phyloP scores from a whole-genome alignment of 2,329 filamentous ascomycete species.

The Alternaria metachromatica region DNA sequence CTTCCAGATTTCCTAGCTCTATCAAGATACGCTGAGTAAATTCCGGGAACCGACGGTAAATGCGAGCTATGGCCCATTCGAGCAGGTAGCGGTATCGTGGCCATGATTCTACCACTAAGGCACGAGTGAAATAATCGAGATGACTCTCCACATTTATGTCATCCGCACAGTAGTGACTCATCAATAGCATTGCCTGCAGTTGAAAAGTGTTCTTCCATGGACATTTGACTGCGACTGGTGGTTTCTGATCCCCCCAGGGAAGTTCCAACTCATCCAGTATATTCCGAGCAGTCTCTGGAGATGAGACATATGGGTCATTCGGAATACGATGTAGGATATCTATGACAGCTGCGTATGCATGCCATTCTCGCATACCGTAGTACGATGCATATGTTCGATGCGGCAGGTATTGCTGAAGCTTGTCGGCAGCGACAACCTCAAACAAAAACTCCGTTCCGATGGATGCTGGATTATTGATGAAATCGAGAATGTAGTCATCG shows the following conservation, averaged over 20 bases:
- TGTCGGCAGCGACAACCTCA: slow-evolving; percentile 51
- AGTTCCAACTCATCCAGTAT: slow-evolving; percentile 48
- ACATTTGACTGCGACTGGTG: slow-evolving; percentile 52
- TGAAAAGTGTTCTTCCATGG: slow-evolving; percentile 59
- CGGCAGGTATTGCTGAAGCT: slow-evolving; percentile 37
- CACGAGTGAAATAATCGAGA: slow-evolving; percentile 48
- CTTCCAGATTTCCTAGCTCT: slow-evolving; percentile 49
- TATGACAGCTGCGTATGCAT: slow-evolving; percentile 54
- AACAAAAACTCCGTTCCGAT: slow-evolving; percentile 54
- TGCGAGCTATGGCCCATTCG: slow-evolving; percentile 57
- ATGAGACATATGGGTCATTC: slow-evolving; percentile 16
- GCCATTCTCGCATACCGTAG: slow-evolving; percentile 52
- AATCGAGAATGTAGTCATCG: slow-evolving; percentile 49
- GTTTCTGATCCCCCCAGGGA: slow-evolving; percentile 54
- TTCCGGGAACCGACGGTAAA: slow-evolving; percentile 46
- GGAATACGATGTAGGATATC: slow-evolving; percentile 53
- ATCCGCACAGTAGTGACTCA: slow-evolving; percentile 47
- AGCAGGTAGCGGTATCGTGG: slow-evolving; percentile 56
- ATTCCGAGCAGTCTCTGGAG: slow-evolving; percentile 20
- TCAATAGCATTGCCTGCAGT: slow-evolving; percentile 54
- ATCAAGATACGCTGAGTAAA: slow-evolving; percentile 44
- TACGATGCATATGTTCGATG: slow-evolving; percentile 51
- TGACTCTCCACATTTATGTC: slow-evolving; percentile 39
- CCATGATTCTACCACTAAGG: slow-evolving; percentile 55
- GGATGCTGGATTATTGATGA: slow-evolving; percentile 51